Percentiles rank a stretch among this genome's conserved stretches.
Evolutionary conservation across 352 stramenopile genomes (phyloP).

Genomic region (Phytophthora idaei): DNA sequence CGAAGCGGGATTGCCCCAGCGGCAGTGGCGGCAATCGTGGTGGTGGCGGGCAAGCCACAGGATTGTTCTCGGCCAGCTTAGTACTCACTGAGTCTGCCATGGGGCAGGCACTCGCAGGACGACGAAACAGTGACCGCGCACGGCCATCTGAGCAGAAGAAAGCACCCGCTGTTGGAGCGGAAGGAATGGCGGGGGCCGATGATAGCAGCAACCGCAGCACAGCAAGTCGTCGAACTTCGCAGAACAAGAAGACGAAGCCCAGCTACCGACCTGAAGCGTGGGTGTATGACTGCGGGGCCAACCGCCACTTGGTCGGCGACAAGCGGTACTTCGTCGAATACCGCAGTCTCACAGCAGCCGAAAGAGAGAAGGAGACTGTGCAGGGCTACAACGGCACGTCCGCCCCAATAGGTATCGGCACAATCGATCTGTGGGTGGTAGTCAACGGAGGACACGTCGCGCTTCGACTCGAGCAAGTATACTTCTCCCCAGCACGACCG

Average conservation of each 20-base stretch:
- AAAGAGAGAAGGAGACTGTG: conserved; percentile 3
- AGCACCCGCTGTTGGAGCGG: no score
- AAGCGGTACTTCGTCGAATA: conserved; percentile 12
- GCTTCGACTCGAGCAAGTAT: background rate
- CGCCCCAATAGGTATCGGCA: background rate
- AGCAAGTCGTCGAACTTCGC: no score
- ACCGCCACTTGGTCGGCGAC: conserved; percentile 1
- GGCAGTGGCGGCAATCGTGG: no score
- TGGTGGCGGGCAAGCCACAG: no score
- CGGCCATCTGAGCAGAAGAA: no score
- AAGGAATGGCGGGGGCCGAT: no score
- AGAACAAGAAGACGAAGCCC: background rate
- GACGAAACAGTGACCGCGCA: no score
- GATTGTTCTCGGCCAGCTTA: no score
- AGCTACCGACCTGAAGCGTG: conserved; percentile 1
- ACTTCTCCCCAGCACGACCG: background rate
- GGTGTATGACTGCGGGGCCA: conserved; percentile 8
- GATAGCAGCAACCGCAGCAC: no score
- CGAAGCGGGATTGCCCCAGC: background rate
- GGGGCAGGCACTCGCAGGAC: no score
- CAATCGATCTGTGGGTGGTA: conserved; percentile 6
- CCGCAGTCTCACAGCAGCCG: background rate
- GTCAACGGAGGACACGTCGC: background rate
- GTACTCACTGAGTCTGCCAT: no score
- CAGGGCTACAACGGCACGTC: conserved; percentile 2